Percentiles rank a stretch among this genome's conserved stretches.
Conservation (phyloP, 495 filamentous ascomycete genomes). For the Annulohypoxylon nitens region DNA sequence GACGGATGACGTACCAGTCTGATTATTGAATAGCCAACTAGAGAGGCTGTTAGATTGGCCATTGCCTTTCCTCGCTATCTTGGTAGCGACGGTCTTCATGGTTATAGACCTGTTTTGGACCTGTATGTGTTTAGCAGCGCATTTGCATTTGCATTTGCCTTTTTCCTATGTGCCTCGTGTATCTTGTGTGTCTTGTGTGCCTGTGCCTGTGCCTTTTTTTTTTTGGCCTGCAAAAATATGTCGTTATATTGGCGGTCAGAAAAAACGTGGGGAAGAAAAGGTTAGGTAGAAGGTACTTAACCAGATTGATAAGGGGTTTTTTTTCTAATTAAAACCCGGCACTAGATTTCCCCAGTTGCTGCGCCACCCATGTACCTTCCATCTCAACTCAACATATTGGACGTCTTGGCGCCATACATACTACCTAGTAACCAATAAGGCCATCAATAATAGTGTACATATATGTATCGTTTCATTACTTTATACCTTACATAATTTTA, state of each 20-base stretch:
- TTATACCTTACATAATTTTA: conserved; percentile 1
- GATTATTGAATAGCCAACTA: conserved; percentile 16
- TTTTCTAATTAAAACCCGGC: conserved; percentile 7
- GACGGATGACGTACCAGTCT: conserved; percentile 12
- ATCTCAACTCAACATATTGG: background rate
- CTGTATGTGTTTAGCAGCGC: conserved; percentile 1
- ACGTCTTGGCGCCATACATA: background rate
- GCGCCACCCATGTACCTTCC: conserved; percentile 3
- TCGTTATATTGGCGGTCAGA: conserved; percentile 8
- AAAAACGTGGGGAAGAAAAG: conserved; percentile 8
- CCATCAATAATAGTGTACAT: background rate
- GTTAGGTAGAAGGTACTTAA: background rate
- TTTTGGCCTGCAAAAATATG: conserved; percentile 1
- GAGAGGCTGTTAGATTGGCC: background rate
- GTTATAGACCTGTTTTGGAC: background rate
- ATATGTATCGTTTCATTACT: background rate
- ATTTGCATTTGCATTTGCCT: background rate
- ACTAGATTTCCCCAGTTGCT: conserved; percentile 3
- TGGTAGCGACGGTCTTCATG: conserved; percentile 1
- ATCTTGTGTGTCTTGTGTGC: too few species aligned
- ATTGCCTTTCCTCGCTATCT: background rate
- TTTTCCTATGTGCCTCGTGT: too few species aligned
- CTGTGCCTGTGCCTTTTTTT: too few species aligned
- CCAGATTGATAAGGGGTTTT: conserved; percentile 7
- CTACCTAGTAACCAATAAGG: background rate